Conservation (phyloP, 306 rosid genomes). For the Cucumis cinereus region DNA sequence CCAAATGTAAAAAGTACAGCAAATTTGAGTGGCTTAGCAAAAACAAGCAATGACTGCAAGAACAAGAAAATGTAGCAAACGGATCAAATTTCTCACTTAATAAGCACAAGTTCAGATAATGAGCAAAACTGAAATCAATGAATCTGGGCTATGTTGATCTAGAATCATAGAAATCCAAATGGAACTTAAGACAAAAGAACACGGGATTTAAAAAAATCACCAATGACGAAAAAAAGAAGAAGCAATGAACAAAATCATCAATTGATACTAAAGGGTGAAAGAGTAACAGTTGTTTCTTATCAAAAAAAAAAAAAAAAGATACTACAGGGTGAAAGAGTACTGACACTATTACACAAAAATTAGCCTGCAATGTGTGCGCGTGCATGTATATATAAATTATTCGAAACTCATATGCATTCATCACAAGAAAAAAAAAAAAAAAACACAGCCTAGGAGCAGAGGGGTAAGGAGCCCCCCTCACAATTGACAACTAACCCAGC, state of each 20-base stretch:
- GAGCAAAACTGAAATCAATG: background rate
- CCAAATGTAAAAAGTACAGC: slow-evolving; percentile 78
- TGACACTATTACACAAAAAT: background rate
- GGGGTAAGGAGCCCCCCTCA: background rate
- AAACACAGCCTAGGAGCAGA: background rate
- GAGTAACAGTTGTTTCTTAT: too few relatives aligned
- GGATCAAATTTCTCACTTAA: slow-evolving; percentile 1
- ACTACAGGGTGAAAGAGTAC: background rate
- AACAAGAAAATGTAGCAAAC: slow-evolving; percentile 15
- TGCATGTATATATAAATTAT: too few relatives aligned
- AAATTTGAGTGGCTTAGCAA: slow-evolving; percentile 75
- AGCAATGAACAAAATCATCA: background rate
- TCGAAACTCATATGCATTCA: too few relatives aligned
- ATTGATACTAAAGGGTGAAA: background rate
- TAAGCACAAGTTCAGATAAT: background rate
- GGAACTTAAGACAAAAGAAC: background rate
- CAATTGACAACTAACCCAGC: background rate
- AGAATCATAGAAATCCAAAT: slow-evolving; percentile 1
- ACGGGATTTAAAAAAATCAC: background rate
- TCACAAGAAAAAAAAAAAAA: too few relatives aligned
- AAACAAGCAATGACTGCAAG: slow-evolving; percentile 78
- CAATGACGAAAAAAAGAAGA: background rate
- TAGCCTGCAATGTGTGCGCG: background rate
- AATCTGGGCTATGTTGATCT: background rate
- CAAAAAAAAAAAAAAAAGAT: too few relatives aligned